Evolutionary conservation across 306 rosid species (phyloP), one percentile per base, ranked within the genome.

Genomic region (Senna tora): DNA sequence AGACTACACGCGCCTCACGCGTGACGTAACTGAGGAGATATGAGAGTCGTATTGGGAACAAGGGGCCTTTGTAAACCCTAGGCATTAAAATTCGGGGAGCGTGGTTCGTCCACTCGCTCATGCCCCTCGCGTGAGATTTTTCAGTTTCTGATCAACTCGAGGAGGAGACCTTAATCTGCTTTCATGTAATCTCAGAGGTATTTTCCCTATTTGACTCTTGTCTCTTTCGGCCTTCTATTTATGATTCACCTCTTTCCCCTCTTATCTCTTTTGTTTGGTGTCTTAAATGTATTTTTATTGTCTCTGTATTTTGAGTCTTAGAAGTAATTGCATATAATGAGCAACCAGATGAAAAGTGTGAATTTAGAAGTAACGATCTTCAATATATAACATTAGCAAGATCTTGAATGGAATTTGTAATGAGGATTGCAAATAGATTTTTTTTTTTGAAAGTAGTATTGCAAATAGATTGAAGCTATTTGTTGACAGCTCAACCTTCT

Each of bases 11-110:
- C 72, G 72, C 86, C 74, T 75, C 83, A 74, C 86, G 81, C 75
- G 80, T 67, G 75, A 67, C 60, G 75, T 51, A 62, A 39, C 62
- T 41, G 85, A 33, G 46, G 45, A 14, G 59, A 28, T 10, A 61
- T 43, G 71, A 59, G 42, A 75, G 76, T 59, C 12, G 69, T 58
- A 75, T 82, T 71, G 75, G 83, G 63, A 21, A 55, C 55, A 14
- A n/a, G 76, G 64, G 75, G 71, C n/a, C 13, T 69, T 78, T 53
- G 42, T 45, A 71, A 82, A 79, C 83, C 86, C 83, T 78, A 82
- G 28, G 20, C 77, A 25, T 75, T 60, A 78, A 76, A 59, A 34
- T 33, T 78, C 49, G 74, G 69, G 62, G 65, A 67, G 52, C 54
- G 41, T 54, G 47, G 55, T 78, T 66, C 17, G 36, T 58, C 66